Percentiles rank a stretch among this genome's conserved stretches.
Conservation (phyloP, 768 basidiomycete species). For the Lyophyllum atratum region DNA sequence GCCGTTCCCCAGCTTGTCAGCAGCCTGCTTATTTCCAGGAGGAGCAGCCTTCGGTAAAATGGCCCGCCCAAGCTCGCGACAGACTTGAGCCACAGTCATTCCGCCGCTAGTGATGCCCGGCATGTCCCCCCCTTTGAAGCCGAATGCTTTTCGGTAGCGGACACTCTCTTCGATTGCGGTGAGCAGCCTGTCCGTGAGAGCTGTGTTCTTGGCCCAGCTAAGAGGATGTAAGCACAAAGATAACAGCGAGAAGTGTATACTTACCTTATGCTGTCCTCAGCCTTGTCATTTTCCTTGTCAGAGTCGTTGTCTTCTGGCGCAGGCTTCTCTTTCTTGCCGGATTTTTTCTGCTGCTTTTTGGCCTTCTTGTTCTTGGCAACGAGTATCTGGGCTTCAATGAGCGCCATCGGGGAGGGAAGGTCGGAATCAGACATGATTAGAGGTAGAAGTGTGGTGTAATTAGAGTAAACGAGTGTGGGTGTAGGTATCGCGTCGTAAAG, state of each 20-base stretch:
- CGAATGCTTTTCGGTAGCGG: background rate
- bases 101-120: background rate
- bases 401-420: background rate
- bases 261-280: background rate
- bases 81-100: background rate
- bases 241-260: background rate
- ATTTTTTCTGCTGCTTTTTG: background rate
- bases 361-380: background rate
- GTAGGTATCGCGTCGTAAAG: too few species aligned
- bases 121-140: slow-evolving; percentile 1
- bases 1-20: background rate
- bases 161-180: background rate
- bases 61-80: background rate
- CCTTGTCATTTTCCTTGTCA: background rate
- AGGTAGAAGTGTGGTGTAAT: too few species aligned
- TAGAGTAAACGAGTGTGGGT: too few species aligned
- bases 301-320: background rate
- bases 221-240: background rate
- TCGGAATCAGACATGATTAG: background rate
- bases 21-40: background rate
- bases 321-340: background rate
- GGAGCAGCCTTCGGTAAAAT: background rate
- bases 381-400: background rate
- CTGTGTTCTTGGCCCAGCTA: background rate
- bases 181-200: background rate